These are phyloP conservation scores for Mycena kentingensis DNA, from an alignment of 768 basidiomycete genomes.

Conservation along the genomic window DNA sequence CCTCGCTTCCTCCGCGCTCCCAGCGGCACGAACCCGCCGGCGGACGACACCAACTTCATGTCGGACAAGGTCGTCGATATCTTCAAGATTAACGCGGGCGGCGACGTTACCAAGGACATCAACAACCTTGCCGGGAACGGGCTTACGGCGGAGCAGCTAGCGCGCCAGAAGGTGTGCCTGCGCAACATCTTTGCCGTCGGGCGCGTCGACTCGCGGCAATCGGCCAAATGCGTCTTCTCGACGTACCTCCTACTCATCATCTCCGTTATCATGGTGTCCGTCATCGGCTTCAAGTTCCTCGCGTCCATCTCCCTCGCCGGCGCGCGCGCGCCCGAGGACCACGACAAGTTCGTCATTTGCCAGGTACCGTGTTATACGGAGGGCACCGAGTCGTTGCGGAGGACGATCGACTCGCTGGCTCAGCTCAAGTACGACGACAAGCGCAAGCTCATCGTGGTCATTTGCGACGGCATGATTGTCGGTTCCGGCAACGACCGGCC, in stretches of 20 bases:
- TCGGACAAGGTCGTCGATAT: slow-evolving; percentile 62
- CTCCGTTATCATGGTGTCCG: slow-evolving; percentile 88
- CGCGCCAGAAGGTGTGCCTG: slow-evolving; percentile 78
- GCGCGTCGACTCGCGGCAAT: slow-evolving; percentile 89
- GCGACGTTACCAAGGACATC: slow-evolving; percentile 79
- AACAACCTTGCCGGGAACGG: slow-evolving; percentile 63
- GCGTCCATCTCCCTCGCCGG: slow-evolving; percentile 85
- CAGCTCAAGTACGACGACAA: slow-evolving; percentile 98
- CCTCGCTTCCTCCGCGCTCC: slow-evolving; percentile 61
- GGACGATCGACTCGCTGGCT: slow-evolving; percentile 92
- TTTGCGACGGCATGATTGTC: too few relatives aligned
- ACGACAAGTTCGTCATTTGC: too few relatives aligned
- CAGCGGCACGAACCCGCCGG: slow-evolving; percentile 44
- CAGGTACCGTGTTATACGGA: slow-evolving; percentile 98
- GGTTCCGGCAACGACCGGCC: too few relatives aligned
- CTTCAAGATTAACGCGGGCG: slow-evolving; percentile 75
- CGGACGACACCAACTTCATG: slow-evolving; percentile 67
- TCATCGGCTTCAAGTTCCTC: slow-evolving; percentile 96
- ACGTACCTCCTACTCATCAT: slow-evolving; percentile 88
- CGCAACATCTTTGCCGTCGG: slow-evolving; percentile 93
- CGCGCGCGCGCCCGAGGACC: too few relatives aligned
- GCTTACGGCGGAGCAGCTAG: slow-evolving; percentile 47
- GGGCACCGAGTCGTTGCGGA: slow-evolving; percentile 81
- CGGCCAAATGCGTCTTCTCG: slow-evolving; percentile 89
- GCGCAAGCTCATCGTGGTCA: slow-evolving; percentile 87